Base-by-base conservation (phyloP, 768 basidiomycete species). In the Hygrophorus russula region DNA sequence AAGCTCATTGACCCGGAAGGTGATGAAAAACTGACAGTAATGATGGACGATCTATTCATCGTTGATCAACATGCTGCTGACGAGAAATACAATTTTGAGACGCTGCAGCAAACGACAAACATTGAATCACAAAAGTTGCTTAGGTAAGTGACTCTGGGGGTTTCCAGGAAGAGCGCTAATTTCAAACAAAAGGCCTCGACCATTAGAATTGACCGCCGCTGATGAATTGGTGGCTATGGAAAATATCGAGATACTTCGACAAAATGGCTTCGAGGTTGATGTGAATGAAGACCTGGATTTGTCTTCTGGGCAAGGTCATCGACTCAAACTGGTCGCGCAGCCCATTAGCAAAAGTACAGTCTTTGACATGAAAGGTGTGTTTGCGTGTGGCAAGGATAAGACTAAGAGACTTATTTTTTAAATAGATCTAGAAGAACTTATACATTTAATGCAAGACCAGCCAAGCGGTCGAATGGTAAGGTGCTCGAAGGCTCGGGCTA, bases 51-150 rank as follows among this genome's bases (percentile, higher is more conserved):
- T 54, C 66, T 99, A 33, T 98, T 97, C 63, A 91, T 99, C 49
- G 74, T 98, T 13, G 94, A 98, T 54, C 94, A 98, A 57, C 94
- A 98, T 60, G 94, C 94, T 4, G 82, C 89, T 4, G 96, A 99
- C 60, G 96, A 98, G 62, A 98, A 98, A 65, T 97, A 88, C 63
- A 98, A 98, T 58, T 98, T 98, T 56, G 96, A 98, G 68, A 85
- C 76, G 1, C 63, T 98, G 45, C 94, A 98, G 59, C 71, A 76
- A 50, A 90, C 80, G n/a, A 97, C 93, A 9, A 74, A 72, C 41
- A 92, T 99, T 45, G 74, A 86, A 51, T 87, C 85, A 2, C 94
- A 98, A 54, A 78, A 67, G 47, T 67, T 98, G 3, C 76, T 94
- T 58, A 71, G 73, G 93, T 93, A 51, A 44, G 77, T 64, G 36